phyloP scores from a whole-genome alignment of 495 filamentous ascomycete species.

The Penicillium verhagenii region DNA sequence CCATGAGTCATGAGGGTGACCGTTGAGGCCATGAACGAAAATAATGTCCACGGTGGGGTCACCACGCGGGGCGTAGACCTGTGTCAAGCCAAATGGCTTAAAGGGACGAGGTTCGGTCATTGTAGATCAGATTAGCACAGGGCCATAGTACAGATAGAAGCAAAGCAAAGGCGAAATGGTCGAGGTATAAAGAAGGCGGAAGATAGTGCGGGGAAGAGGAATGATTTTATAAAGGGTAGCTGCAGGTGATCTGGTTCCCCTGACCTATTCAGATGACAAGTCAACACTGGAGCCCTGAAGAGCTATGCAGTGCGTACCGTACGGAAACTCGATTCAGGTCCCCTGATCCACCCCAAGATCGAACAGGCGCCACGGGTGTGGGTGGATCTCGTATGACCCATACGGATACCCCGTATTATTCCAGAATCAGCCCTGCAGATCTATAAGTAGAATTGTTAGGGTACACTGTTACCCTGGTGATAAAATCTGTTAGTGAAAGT shows the following conservation, averaged over 20 bases:
- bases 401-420: background rate
- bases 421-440: background rate
- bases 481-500: too few species aligned
- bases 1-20: conserved; percentile 75
- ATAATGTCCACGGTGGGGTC: conserved; percentile 54
- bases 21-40: conserved; percentile 82
- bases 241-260: conserved; percentile 20
- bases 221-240: conserved; percentile 2
- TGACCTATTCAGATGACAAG: conserved; percentile 22
- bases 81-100: conserved; percentile 66
- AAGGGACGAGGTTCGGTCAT: conserved; percentile 41
- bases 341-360: background rate
- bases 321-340: background rate
- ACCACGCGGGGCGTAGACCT: conserved; percentile 59
- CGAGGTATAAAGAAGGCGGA: background rate
- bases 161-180: background rate
- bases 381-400: background rate
- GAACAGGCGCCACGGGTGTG: background rate
- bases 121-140: conserved; percentile 5
- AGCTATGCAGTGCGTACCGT: background rate
- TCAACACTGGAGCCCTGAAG: background rate
- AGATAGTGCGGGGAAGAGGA: background rate
- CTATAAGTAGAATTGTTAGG: too few species aligned
- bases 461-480: too few species aligned
- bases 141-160: conserved; percentile 3